These are phyloP conservation scores for Karstenula rhodostoma DNA, from an alignment of 2,329 filamentous ascomycete genomes.

Conservation along the genomic window DNA sequence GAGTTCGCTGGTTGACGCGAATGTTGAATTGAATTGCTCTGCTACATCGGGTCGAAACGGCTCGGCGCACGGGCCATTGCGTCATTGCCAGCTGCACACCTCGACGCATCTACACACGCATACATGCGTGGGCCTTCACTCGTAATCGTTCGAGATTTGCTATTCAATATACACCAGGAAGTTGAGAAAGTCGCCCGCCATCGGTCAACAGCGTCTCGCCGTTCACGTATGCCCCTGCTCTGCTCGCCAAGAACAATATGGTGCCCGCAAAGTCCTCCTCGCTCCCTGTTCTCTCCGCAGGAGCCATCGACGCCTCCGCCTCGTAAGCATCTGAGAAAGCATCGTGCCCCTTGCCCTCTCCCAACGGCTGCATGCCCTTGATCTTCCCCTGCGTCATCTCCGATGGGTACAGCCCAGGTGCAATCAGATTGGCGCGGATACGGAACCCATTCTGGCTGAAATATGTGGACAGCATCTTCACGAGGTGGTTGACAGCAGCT, in stretches of 20 bases:
- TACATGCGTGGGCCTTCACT: no score
- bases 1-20: neutral
- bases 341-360: neutral
- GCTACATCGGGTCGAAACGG: neutral
- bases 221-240: constrained; percentile 59
- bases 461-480: constrained; percentile 58
- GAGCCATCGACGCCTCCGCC: constrained; percentile 37
- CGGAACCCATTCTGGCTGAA: constrained; percentile 45
- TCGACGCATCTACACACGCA: no score
- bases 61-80: constrained; percentile 7
- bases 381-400: constrained; percentile 24
- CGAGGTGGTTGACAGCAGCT: constrained; percentile 57
- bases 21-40: neutral
- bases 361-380: constrained; percentile 19
- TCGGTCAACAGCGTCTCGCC: constrained; percentile 12
- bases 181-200: constrained; percentile 7
- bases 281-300: constrained; percentile 67
- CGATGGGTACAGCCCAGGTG: constrained; percentile 52
- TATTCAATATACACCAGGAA: constrained; percentile 6
- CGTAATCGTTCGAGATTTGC: no score
- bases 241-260: constrained; percentile 70
- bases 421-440: constrained; percentile 60
- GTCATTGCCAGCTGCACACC: neutral
- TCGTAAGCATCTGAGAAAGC: constrained; percentile 14
- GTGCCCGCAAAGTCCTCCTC: constrained; percentile 71